Percentiles rank a stretch among this genome's conserved stretches.
Evolutionary conservation across 208 protist genomes (phyloP).

Genomic region (Crithidia expoeki): DNA sequence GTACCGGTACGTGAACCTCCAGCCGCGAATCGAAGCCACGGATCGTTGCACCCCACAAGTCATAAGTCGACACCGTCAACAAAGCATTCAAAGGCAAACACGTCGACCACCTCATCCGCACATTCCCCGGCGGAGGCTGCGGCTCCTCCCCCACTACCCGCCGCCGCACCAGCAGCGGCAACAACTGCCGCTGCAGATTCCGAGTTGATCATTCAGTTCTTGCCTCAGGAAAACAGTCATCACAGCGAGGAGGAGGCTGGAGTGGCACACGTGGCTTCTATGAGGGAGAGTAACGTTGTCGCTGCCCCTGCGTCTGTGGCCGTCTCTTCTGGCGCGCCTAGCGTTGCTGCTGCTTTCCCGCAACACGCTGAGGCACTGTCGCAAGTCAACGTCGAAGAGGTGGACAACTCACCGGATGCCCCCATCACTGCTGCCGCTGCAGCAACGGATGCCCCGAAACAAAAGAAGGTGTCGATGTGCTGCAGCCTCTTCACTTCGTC

Average conservation of each 20-base stretch:
- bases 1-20: not conserved
- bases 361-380: not conserved
- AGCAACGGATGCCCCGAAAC: not conserved
- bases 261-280: not conserved
- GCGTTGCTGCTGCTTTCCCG: not conserved
- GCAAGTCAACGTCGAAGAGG: not conserved
- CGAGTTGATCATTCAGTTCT: not conserved
- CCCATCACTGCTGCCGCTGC: not conserved
- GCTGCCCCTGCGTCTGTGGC: not conserved
- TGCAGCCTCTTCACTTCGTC: conserved; percentile 6
- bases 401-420: not conserved
- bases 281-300: not conserved
- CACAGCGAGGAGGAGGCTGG: not conserved
- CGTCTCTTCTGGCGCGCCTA: not conserved
- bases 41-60: not conserved
- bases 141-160: not conserved
- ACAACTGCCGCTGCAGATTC: not conserved
- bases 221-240: not conserved
- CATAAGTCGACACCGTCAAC: not conserved
- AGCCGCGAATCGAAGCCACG: not conserved
- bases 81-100: not conserved
- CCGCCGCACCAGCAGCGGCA: not conserved
- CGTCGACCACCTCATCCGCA: not conserved
- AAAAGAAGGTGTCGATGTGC: conserved; percentile 5
- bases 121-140: not conserved